phyloP scores from a whole-genome alignment of 208 protist genomes.

The Trypanosoma conorhini region DNA sequence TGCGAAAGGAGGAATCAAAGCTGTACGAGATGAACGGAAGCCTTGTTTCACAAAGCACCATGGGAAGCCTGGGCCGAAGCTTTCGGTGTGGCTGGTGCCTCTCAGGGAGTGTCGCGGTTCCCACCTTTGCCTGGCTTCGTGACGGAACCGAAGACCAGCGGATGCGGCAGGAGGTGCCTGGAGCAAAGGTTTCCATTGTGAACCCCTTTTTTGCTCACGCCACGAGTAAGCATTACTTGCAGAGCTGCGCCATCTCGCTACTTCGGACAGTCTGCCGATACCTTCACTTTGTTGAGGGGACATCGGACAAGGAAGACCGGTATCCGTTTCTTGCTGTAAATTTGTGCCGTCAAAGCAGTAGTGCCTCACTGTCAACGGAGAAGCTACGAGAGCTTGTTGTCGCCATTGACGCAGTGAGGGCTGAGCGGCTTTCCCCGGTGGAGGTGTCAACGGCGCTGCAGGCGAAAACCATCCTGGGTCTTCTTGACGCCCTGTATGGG shows the following conservation, averaged over 20 bases:
- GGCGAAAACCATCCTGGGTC: conserved; percentile 49
- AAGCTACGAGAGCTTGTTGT: conserved; percentile 49
- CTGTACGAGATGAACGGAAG: conserved; percentile 39
- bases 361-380: conserved; percentile 64
- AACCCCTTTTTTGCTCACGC: conserved; percentile 64
- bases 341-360: conserved; percentile 39
- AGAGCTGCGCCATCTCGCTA: conserved; percentile 52
- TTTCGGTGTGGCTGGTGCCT: conserved; percentile 61
- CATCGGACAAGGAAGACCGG: conserved; percentile 11
- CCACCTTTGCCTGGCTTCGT: conserved; percentile 65
- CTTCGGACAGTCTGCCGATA: conserved; percentile 35
- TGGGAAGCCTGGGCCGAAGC: conserved; percentile 51
- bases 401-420: conserved; percentile 32
- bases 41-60: conserved; percentile 33
- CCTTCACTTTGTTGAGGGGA: conserved; percentile 10
- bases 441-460: conserved; percentile 60
- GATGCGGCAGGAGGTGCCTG: conserved; percentile 56
- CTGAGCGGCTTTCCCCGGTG: conserved; percentile 30
- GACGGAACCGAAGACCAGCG: conserved; percentile 53
- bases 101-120: conserved; percentile 43
- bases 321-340: conserved; percentile 27
- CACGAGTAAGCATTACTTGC: conserved; percentile 43
- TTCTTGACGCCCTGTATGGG: conserved; percentile 82
- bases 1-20: conserved; percentile 29
- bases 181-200: conserved; percentile 35